phyloP scores from a whole-genome alignment of 179 eudicot species.

The Beta lomatogona region DNA sequence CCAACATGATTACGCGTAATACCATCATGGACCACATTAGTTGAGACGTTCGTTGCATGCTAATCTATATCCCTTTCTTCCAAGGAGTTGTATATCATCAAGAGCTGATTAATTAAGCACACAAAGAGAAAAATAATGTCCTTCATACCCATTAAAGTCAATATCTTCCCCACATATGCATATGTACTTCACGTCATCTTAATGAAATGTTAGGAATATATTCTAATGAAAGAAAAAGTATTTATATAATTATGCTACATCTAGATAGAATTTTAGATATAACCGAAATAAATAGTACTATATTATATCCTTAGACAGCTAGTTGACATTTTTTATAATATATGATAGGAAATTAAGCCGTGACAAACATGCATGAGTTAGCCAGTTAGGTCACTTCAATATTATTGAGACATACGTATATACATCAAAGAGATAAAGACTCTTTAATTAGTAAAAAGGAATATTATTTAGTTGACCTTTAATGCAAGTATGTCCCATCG shows the following conservation, averaged over 20 bases:
- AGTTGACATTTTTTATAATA: conserved; percentile 16
- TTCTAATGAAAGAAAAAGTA: background rate
- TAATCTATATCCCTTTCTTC: conserved; percentile 9
- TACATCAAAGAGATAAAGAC: background rate
- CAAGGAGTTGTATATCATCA: conserved; percentile 13
- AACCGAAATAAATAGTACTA: background rate
- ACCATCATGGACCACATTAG: conserved; percentile 7
- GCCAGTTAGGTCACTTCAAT: conserved; percentile 10
- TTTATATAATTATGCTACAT: background rate
- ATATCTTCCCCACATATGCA: conserved; percentile 11
- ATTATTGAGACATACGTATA: background rate
- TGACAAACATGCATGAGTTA: conserved; percentile 16
- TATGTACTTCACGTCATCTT: conserved; percentile 15
- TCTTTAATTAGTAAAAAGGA: background rate
- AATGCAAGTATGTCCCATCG: background rate
- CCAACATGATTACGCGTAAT: background rate
- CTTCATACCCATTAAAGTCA: conserved; percentile 12
- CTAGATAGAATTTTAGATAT: conserved; percentile 5
- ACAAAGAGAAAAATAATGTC: background rate
- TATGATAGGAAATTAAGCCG: background rate
- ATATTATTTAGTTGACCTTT: conserved; percentile 17
- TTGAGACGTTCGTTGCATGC: background rate
- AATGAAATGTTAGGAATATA: background rate
- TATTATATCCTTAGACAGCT: background rate
- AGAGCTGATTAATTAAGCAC: conserved; percentile 1